Percentiles rank a stretch among this genome's conserved stretches.
Evolutionary conservation across 306 rosid species (phyloP).

Genomic region (Hippophae tibetana): DNA sequence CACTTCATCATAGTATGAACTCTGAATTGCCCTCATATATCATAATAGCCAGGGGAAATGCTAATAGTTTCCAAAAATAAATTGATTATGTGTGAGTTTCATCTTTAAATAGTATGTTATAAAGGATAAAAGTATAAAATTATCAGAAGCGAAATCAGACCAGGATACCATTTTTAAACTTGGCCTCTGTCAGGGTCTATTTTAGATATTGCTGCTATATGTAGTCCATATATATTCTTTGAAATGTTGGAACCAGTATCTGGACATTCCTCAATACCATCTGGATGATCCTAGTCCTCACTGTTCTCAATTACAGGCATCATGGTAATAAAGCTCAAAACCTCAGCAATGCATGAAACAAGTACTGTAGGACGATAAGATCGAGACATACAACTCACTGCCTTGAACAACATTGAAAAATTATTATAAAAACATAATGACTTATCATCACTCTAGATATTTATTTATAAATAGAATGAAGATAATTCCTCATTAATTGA

Average conservation of each 20-base stretch:
- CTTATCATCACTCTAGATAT: neutral
- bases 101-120: too few species aligned
- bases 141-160: too few species aligned
- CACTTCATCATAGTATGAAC: neutral
- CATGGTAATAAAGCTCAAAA: slow-evolving; percentile 56
- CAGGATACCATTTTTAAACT: too few species aligned
- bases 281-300: slow-evolving; percentile 39
- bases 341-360: slow-evolving; percentile 65
- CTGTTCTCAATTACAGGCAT: slow-evolving; percentile 31
- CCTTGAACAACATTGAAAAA: slow-evolving; percentile 65
- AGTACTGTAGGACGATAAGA: slow-evolving; percentile 86
- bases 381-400: slow-evolving; percentile 85
- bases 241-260: slow-evolving; percentile 81
- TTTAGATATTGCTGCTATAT: slow-evolving; percentile 22
- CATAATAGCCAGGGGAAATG: slow-evolving; percentile 17
- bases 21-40: slow-evolving; percentile 50
- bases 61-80: too few species aligned
- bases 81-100: too few species aligned
- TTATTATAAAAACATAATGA: neutral
- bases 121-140: too few species aligned
- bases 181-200: slow-evolving; percentile 54
- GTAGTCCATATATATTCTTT: slow-evolving; percentile 33
- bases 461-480: neutral
- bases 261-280: slow-evolving; percentile 67
- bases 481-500: neutral